phyloP scores from a whole-genome alignment of 768 basidiomycete genomes.

The Lentinus tigrinus region DNA sequence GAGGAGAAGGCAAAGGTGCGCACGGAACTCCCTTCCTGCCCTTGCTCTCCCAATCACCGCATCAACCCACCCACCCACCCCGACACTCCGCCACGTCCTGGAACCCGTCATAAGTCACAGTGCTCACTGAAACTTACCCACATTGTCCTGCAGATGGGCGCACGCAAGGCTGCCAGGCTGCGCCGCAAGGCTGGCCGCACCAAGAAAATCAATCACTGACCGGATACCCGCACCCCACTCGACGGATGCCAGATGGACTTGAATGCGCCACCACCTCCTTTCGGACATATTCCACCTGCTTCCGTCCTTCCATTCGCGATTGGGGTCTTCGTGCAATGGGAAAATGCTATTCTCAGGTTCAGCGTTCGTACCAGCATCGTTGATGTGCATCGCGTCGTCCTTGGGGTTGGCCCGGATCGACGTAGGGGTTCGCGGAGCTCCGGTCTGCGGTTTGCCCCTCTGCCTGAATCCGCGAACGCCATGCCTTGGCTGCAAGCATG shows the following conservation, averaged over 20 bases:
- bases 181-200: conserved; percentile 71
- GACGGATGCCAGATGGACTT: no score
- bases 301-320: not conserved
- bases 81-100: conserved; percentile 1
- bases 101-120: no score
- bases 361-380: not conserved
- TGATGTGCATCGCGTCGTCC: no score
- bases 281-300: not conserved
- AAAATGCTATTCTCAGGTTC: no score
- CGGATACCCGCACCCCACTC: not conserved
- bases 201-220: conserved; percentile 78
- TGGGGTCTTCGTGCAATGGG: no score
- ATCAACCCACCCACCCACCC: not conserved
- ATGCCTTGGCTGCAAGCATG: no score
- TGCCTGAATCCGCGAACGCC: no score
- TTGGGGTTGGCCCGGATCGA: no score
- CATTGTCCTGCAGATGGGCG: conserved; percentile 61
- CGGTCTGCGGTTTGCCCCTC: no score
- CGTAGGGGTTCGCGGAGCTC: no score
- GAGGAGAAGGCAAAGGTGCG: conserved; percentile 64
- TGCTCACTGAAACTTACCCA: no score
- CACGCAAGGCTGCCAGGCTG: conserved; percentile 70
- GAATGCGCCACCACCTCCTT: not conserved
- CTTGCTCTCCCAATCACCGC: not conserved
- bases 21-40: not conserved